These are phyloP conservation scores for Oehlia diaphana DNA, from an alignment of 192 early-diverging fungal species.

Conservation along the genomic window DNA sequence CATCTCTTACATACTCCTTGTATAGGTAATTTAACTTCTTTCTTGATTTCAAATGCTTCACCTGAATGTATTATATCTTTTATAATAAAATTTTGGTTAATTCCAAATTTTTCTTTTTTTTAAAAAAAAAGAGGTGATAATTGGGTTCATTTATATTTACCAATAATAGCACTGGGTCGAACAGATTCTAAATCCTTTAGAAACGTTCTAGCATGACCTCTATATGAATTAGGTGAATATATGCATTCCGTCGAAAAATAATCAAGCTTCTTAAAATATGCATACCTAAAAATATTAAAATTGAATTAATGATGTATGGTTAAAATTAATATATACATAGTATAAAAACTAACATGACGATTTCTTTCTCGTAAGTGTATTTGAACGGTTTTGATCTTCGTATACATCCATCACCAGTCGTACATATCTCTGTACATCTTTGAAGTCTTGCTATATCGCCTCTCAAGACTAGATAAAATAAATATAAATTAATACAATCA, in stretches of 20 bases:
- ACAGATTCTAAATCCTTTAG: conserved; percentile 94
- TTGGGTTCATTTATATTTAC: conserved; percentile 37
- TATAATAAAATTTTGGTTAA: not conserved
- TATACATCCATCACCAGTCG: conserved; percentile 73
- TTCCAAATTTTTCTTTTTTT: not conserved
- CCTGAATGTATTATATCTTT: conserved; percentile 94
- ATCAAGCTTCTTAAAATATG: conserved; percentile 94
- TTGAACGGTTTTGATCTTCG: conserved; percentile 96
- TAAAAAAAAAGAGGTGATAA: not conserved
- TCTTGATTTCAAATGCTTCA: conserved; percentile 78
- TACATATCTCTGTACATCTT: conserved; percentile 91
- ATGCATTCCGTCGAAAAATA: conserved; percentile 99
- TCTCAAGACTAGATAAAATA: conserved; percentile 70
- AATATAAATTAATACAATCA: not conserved
- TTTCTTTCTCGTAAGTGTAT: conserved; percentile 99
- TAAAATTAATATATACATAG: not conserved
- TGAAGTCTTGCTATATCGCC: conserved; percentile 90
- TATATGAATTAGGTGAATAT: conserved; percentile 96
- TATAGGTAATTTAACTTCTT: conserved; percentile 61
- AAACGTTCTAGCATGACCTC: conserved; percentile 92
- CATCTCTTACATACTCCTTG: conserved; percentile 79
- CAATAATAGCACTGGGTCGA: conserved; percentile 84
- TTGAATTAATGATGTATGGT: not conserved
- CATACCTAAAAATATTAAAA: conserved; percentile 53
- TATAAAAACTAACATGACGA: conserved; percentile 77